A percentile compares a stretch with the other conserved stretches of the same genome.
Evolutionary conservation across 805 yeast species (phyloP).

Genomic region (Schizosaccharomyces japonicus): DNA sequence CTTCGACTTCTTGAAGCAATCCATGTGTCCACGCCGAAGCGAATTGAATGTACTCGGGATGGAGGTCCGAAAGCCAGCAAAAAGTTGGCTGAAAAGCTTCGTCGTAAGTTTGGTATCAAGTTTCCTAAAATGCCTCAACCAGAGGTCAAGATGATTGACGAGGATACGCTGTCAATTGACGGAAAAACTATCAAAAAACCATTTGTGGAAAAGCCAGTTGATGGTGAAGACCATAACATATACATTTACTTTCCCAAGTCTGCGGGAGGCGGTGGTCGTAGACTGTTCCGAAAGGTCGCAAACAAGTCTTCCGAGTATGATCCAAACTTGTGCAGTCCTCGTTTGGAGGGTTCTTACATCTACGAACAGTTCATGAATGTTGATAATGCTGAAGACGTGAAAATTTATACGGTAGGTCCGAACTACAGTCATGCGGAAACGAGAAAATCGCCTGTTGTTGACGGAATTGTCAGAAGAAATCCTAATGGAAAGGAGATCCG

Average conservation of each 20-base stretch:
- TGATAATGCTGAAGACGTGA: slow-evolving; percentile 92
- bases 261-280: slow-evolving; percentile 93
- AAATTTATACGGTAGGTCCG: slow-evolving; percentile 90
- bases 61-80: slow-evolving; percentile 81
- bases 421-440: slow-evolving; percentile 92
- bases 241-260: slow-evolving; percentile 69
- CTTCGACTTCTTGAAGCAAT: slow-evolving; percentile 53
- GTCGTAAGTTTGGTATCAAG: slow-evolving; percentile 33
- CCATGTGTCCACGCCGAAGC: slow-evolving; percentile 69
- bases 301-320: slow-evolving; percentile 93
- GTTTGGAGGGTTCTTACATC: slow-evolving; percentile 75
- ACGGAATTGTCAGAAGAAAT: slow-evolving; percentile 89
- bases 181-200: slow-evolving; percentile 62
- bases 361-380: slow-evolving; percentile 94
- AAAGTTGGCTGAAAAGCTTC: slow-evolving; percentile 35
- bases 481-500: slow-evolving; percentile 94
- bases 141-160: slow-evolving; percentile 51
- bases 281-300: slow-evolving; percentile 84
- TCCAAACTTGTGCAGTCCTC: slow-evolving; percentile 43
- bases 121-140: slow-evolving; percentile 15
- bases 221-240: slow-evolving; percentile 95
- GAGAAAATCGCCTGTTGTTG: slow-evolving; percentile 96
- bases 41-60: slow-evolving; percentile 78
- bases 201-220: slow-evolving; percentile 93
- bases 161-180: slow-evolving; percentile 55